phyloP scores from a whole-genome alignment of 23 red algal genomes.

The Rhodosorus marinus region DNA sequence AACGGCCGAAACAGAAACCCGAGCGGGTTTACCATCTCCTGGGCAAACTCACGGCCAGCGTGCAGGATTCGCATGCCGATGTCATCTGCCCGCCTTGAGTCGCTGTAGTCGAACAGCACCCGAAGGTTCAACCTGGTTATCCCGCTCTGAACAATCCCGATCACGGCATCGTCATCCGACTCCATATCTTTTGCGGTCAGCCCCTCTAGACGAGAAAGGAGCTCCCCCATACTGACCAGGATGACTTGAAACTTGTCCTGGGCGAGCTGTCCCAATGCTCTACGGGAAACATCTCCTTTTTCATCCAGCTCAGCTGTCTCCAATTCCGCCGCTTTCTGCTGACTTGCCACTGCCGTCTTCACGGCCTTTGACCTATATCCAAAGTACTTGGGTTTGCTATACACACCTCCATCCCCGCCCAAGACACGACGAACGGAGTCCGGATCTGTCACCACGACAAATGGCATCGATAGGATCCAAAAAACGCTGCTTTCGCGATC shows the following conservation, averaged over 20 bases:
- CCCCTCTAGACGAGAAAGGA: not conserved
- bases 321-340: slow-evolving; percentile 2
- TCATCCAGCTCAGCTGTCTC: slow-evolving; percentile 10
- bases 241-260: slow-evolving; percentile 12
- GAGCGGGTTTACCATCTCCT: slow-evolving; percentile 60
- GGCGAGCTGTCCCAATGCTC: slow-evolving; percentile 37
- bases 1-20: slow-evolving; percentile 22
- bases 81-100: slow-evolving; percentile 2
- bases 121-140: slow-evolving; percentile 52
- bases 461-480: slow-evolving; percentile 61
- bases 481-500: slow-evolving; percentile 40
- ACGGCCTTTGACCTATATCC: slow-evolving; percentile 74
- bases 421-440: slow-evolving; percentile 35
- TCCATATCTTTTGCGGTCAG: not conserved
- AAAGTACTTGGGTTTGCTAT: slow-evolving; percentile 88
- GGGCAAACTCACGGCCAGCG: slow-evolving; percentile 78
- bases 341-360: slow-evolving; percentile 33
- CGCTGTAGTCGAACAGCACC: slow-evolving; percentile 35
- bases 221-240: slow-evolving; percentile 5
- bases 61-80: slow-evolving; percentile 18
- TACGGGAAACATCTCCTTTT: slow-evolving; percentile 31
- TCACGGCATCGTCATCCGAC: not conserved
- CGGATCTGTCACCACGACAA: slow-evolving; percentile 67
- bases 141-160: not conserved
- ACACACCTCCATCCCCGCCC: slow-evolving; percentile 38